phyloP scores from a whole-genome alignment of 805 yeast genomes.

The Saccharomycopsis microspora region DNA sequence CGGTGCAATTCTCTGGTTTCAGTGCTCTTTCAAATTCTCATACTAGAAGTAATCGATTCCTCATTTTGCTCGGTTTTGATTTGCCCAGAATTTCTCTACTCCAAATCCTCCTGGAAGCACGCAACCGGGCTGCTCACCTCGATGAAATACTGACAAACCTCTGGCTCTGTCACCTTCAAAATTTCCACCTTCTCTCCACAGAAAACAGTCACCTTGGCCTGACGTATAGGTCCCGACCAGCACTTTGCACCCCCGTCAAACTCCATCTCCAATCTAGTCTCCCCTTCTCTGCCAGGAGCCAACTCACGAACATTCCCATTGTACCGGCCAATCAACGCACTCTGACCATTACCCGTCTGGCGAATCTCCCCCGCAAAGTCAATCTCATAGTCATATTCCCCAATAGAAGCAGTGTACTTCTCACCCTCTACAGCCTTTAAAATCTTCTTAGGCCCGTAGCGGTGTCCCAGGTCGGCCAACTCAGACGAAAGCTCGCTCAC shows the following conservation, averaged over 20 bases:
- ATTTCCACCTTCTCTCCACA: constrained; percentile 56
- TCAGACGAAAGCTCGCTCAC: constrained; percentile 16
- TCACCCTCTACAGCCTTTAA: constrained; percentile 43
- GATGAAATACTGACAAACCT: constrained; percentile 70
- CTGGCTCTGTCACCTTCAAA: constrained; percentile 73
- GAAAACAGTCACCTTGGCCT: constrained; percentile 47
- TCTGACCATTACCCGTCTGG: constrained; percentile 40
- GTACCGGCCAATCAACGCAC: constrained; percentile 40
- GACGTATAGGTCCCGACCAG: constrained; percentile 89
- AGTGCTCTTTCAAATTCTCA: background rate
- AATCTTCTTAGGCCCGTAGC: constrained; percentile 54
- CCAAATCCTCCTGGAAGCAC: constrained; percentile 20
- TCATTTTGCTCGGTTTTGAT: too few species aligned
- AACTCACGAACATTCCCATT: constrained; percentile 9
- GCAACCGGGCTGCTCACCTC: constrained; percentile 32
- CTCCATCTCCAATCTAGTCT: constrained; percentile 21
- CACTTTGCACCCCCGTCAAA: constrained; percentile 66
- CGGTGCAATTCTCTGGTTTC: too few species aligned
- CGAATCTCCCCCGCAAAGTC: constrained; percentile 44
- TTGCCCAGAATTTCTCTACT: background rate
- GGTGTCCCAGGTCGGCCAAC: constrained; percentile 19
- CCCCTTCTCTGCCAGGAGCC: constrained; percentile 15
- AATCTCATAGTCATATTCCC: constrained; percentile 60
- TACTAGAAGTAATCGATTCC: too few species aligned
- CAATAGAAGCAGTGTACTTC: constrained; percentile 39